phyloP scores from a whole-genome alignment of 1,284 basidiomycete genomes.

The Cutaneotrichosporon daszewskae region DNA sequence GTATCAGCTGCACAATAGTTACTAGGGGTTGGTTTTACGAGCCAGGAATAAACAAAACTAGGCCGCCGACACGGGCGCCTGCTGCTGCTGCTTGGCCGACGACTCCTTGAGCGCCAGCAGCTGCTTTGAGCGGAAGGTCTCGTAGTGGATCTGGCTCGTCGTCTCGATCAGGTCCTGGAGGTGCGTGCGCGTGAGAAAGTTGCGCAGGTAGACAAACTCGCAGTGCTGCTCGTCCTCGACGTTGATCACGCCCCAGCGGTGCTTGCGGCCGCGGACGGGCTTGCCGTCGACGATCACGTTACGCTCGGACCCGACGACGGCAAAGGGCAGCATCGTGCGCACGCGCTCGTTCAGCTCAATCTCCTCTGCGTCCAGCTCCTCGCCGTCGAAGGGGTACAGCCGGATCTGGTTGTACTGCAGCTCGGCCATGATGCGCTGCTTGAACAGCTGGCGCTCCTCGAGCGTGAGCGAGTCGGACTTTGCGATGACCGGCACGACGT shows the following conservation, averaged over 20 bases:
- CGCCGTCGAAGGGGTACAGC: slow-evolving; percentile 93
- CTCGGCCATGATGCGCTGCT: slow-evolving; percentile 91
- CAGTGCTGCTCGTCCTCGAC: slow-evolving; percentile 95
- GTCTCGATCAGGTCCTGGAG: slow-evolving; percentile 98
- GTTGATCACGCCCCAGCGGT: slow-evolving; percentile 96
- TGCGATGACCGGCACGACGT: slow-evolving; percentile 97
- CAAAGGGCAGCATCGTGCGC: slow-evolving; percentile 91
- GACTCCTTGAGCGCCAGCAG: slow-evolving; percentile 47
- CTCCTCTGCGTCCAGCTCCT: slow-evolving; percentile 85
- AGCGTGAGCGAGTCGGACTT: slow-evolving; percentile 94
- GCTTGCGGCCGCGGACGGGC: slow-evolving; percentile 90
- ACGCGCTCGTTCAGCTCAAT: slow-evolving; percentile 84
- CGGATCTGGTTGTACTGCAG: slow-evolving; percentile 88
- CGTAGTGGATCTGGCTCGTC: slow-evolving; percentile 97
- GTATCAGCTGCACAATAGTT: slow-evolving; percentile 4
- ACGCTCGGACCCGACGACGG: slow-evolving; percentile 90
- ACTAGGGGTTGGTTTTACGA: too few species aligned
- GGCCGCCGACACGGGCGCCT: not conserved
- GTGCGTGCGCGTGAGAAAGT: slow-evolving; percentile 88
- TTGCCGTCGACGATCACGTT: slow-evolving; percentile 94
- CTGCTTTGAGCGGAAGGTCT: slow-evolving; percentile 98
- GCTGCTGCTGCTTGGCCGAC: slow-evolving; percentile 40
- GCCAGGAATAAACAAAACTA: not conserved
- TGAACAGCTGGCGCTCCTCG: slow-evolving; percentile 89
- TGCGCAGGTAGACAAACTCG: slow-evolving; percentile 94